Conservation (phyloP, 2,329 filamentous ascomycete genomes). For the Trichoderma sp. region DNA sequence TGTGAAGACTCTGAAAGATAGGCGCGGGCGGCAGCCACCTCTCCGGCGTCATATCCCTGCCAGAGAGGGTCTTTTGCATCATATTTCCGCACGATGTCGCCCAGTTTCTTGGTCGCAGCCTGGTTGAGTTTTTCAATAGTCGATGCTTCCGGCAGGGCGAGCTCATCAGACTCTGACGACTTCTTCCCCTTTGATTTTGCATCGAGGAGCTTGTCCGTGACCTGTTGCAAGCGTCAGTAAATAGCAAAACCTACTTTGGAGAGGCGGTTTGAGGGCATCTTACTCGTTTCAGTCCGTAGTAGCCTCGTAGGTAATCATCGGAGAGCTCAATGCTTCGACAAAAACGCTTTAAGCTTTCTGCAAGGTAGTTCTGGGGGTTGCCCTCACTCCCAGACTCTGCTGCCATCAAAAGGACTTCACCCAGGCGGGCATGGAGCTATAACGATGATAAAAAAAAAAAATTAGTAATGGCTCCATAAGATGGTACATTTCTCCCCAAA, state of each 20-base stretch:
- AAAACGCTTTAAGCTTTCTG: constrained; percentile 78
- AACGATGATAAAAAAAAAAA: constrained; percentile 24
- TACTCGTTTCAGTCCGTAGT: constrained; percentile 85
- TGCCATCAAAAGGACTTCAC: constrained; percentile 76
- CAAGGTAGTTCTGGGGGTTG: constrained; percentile 52
- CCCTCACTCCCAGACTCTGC: constrained; percentile 44
- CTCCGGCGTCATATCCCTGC: constrained; percentile 68
- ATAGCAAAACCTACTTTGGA: neutral
- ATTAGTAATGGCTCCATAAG: constrained; percentile 4
- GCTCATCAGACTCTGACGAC: constrained; percentile 46
- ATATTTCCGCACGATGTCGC: constrained; percentile 69
- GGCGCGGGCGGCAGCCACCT: constrained; percentile 68
- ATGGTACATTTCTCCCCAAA: neutral
- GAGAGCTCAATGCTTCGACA: constrained; percentile 90
- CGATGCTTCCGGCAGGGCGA: constrained; percentile 52
- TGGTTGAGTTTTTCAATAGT: constrained; percentile 68
- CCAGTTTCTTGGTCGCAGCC: constrained; percentile 68
- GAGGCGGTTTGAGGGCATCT: constrained; percentile 24
- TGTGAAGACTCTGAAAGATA: constrained; percentile 56
- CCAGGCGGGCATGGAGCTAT: constrained; percentile 83
- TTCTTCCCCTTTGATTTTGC: constrained; percentile 43
- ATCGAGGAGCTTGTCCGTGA: constrained; percentile 49
- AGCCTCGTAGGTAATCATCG: constrained; percentile 86
- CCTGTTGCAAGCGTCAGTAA: constrained; percentile 33
- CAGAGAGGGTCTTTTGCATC: constrained; percentile 60